Conservation (phyloP, 176 grass and related monocot genomes). For the Dactylis glomerata region DNA sequence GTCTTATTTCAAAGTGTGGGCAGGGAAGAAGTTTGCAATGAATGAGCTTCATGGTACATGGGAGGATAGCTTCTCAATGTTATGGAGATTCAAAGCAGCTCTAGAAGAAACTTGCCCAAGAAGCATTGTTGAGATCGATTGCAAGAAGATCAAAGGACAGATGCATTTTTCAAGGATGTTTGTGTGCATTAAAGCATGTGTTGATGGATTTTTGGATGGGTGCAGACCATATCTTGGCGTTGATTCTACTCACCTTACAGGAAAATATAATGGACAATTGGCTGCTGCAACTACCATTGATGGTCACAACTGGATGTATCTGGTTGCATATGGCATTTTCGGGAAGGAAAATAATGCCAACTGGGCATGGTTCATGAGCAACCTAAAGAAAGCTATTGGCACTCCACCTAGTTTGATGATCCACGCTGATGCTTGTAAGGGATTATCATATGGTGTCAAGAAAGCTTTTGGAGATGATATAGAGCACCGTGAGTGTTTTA, state of each 20-base stretch:
- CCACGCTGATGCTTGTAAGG: neutral
- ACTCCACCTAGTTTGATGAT: neutral
- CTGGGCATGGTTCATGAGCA: neutral
- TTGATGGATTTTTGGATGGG: neutral
- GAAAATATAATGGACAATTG: neutral
- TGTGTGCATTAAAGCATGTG: neutral
- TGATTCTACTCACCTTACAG: neutral
- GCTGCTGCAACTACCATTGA: neutral
- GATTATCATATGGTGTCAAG: neutral
- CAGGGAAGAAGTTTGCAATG: too few relatives aligned
- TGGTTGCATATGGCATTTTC: neutral
- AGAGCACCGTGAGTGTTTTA: conserved; percentile 7
- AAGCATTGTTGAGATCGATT: too few relatives aligned
- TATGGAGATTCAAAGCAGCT: too few relatives aligned
- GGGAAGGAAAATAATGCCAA: neutral
- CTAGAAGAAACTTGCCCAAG: too few relatives aligned
- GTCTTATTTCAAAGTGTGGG: too few relatives aligned
- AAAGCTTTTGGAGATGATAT: neutral
- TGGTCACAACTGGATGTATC: neutral
- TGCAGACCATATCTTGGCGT: neutral
- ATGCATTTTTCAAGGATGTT: neutral
- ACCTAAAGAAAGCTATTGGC: neutral
- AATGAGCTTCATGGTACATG: too few relatives aligned
- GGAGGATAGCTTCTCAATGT: too few relatives aligned
- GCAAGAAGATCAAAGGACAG: neutral